These are phyloP conservation scores for Ophiosphaerella herpotricha DNA, from an alignment of 2,329 filamentous ascomycete genomes.

Conservation along the genomic window DNA sequence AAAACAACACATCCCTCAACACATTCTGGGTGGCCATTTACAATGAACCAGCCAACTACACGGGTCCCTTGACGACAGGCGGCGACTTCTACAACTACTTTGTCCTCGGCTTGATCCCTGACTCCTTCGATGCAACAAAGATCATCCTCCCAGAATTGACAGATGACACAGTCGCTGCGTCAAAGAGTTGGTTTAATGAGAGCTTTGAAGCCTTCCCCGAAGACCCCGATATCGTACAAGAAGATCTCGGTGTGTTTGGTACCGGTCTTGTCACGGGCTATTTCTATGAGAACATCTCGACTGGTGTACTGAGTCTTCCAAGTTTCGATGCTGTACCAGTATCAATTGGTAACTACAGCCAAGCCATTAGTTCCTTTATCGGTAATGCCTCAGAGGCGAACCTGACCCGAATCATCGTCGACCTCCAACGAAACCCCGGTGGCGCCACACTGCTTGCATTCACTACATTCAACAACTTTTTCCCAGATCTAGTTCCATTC, in stretches of 20 bases:
- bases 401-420: slow-evolving; percentile 63
- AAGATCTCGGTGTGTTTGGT: slow-evolving; percentile 16
- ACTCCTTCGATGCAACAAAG: background rate
- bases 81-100: slow-evolving; percentile 54
- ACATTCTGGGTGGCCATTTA: slow-evolving; percentile 28
- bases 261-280: slow-evolving; percentile 48
- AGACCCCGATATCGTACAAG: slow-evolving; percentile 25
- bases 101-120: slow-evolving; percentile 39
- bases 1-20: slow-evolving; percentile 20
- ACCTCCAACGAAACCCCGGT: slow-evolving; percentile 63
- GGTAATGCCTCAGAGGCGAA: slow-evolving; percentile 47
- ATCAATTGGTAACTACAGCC: slow-evolving; percentile 21
- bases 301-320: slow-evolving; percentile 51
- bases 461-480: slow-evolving; percentile 54
- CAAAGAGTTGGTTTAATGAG: slow-evolving; percentile 15
- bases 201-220: slow-evolving; percentile 27
- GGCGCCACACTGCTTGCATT: slow-evolving; percentile 47
- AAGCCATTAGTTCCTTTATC: slow-evolving; percentile 48
- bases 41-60: slow-evolving; percentile 19
- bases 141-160: background rate
- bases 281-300: slow-evolving; percentile 44
- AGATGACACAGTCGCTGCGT: background rate
- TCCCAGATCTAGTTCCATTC: slow-evolving; percentile 49
- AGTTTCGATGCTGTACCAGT: slow-evolving; percentile 34
- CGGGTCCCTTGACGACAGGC: slow-evolving; percentile 44